phyloP scores from a whole-genome alignment of 2,329 filamentous ascomycete genomes.

The Cytospora leucostoma region DNA sequence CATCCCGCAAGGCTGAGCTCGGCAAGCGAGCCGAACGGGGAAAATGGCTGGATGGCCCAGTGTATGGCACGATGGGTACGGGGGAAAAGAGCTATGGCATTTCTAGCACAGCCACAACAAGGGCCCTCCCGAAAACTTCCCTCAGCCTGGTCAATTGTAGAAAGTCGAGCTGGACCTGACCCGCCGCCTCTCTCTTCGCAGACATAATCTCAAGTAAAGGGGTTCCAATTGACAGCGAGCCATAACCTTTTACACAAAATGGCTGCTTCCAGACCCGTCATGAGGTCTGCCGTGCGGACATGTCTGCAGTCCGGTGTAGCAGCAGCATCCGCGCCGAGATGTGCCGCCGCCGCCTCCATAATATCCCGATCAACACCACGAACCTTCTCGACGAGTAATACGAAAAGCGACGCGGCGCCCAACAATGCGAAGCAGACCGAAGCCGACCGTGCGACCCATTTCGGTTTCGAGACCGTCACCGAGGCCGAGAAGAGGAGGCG shows the following conservation, averaged over 20 bases:
- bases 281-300: slow-evolving; percentile 17
- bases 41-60: background rate
- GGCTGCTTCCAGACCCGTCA: slow-evolving; percentile 14
- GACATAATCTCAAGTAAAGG: background rate
- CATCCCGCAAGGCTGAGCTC: slow-evolving; percentile 19
- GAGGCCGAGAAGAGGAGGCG: slow-evolving; percentile 71
- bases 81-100: background rate
- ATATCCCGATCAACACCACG: slow-evolving; percentile 15
- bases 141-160: slow-evolving; percentile 16
- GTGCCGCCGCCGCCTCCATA: slow-evolving; percentile 6
- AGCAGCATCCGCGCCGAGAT: background rate
- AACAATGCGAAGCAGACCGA: slow-evolving; percentile 29
- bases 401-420: slow-evolving; percentile 6
- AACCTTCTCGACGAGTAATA: slow-evolving; percentile 16
- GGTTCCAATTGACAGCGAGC: slow-evolving; percentile 4
- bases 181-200: background rate
- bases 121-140: slow-evolving; percentile 17
- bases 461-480: slow-evolving; percentile 83
- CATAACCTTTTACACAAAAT: slow-evolving; percentile 5
- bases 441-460: slow-evolving; percentile 72
- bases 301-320: slow-evolving; percentile 12
- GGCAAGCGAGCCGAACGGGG: slow-evolving; percentile 16
- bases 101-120: slow-evolving; percentile 12
- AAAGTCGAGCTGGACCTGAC: background rate
- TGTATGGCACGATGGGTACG: too few relatives aligned